A percentile compares a stretch with the other conserved stretches of the same genome.
Evolutionary conservation across 73 alveolate genomes (phyloP).

Genomic region (Diophrys sp.): DNA sequence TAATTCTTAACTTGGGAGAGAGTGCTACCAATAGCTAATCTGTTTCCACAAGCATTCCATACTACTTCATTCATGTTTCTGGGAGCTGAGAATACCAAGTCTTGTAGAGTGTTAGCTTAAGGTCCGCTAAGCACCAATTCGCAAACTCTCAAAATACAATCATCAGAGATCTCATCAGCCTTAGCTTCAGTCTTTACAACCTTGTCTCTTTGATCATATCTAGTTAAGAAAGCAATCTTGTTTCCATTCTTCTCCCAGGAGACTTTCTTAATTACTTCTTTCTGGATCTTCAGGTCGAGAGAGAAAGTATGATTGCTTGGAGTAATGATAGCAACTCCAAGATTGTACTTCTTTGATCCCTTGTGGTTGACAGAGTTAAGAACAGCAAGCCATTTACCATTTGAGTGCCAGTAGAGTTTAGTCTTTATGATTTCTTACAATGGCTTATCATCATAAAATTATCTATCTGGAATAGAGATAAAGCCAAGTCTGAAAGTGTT

Average conservation of each 20-base stretch:
- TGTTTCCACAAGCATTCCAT: conserved; percentile 1
- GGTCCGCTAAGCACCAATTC: not conserved
- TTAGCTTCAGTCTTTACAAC: conserved; percentile 27
- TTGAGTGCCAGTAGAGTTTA: conserved; percentile 42
- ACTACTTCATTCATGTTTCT: not conserved
- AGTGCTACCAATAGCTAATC: not conserved
- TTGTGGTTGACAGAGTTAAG: conserved; percentile 22
- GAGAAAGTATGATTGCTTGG: not conserved
- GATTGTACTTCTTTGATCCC: conserved; percentile 28
- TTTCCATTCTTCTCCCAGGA: conserved; percentile 46
- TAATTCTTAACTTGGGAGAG: not conserved
- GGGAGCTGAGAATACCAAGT: not conserved
- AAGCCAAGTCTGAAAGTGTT: conserved; percentile 28
- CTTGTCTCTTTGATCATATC: conserved; percentile 14
- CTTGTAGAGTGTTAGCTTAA: not conserved
- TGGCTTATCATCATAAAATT: conserved; percentile 6
- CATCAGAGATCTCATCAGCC: not conserved
- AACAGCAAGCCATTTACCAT: conserved; percentile 16
- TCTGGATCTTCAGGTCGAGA: conserved; percentile 4
- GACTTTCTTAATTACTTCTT: conserved; percentile 31
- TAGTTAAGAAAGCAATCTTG: conserved; percentile 45
- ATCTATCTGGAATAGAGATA: conserved; percentile 36
- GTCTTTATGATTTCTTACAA: conserved; percentile 4
- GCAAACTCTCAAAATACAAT: not conserved
- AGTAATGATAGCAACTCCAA: conserved; percentile 7